Evolutionary conservation across 2,329 filamentous ascomycete genomes (phyloP).

Genomic region (Fusarium sp.): DNA sequence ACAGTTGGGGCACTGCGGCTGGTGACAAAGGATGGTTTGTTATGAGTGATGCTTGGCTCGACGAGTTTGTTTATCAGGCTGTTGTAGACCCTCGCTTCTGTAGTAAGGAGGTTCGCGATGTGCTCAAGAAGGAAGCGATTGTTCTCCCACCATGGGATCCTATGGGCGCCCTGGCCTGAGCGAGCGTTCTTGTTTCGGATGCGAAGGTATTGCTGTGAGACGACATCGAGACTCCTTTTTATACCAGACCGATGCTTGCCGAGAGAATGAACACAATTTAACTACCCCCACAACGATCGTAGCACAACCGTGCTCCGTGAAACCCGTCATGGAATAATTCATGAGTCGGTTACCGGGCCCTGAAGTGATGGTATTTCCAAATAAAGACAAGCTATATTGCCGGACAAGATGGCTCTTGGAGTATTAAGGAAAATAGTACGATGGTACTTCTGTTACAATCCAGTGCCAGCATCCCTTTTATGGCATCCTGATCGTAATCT

Average conservation of each 20-base stretch:
- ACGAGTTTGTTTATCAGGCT: slow-evolving; percentile 85
- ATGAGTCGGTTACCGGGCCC: background rate
- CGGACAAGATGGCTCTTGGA: background rate
- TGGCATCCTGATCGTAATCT: background rate
- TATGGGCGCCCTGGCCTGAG: slow-evolving; percentile 75
- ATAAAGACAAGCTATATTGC: slow-evolving; percentile 10
- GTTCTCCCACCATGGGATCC: slow-evolving; percentile 83
- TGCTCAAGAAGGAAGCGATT: slow-evolving; percentile 75
- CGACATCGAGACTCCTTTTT: background rate
- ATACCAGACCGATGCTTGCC: background rate
- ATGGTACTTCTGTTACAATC: background rate
- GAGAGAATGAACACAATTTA: background rate
- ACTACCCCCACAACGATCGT: background rate
- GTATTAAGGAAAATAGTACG: background rate
- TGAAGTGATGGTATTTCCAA: slow-evolving; percentile 6
- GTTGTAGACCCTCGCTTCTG: slow-evolving; percentile 80
- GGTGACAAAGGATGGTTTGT: slow-evolving; percentile 88
- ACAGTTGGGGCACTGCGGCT: slow-evolving; percentile 77
- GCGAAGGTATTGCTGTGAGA: background rate
- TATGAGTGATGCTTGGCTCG: slow-evolving; percentile 85
- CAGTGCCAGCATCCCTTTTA: background rate
- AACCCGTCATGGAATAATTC: background rate
- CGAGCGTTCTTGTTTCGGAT: background rate
- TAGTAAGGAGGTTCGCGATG: slow-evolving; percentile 71
- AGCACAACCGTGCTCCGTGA: background rate